Conservation (phyloP, 306 rosid genomes). For the Morella rubra region DNA sequence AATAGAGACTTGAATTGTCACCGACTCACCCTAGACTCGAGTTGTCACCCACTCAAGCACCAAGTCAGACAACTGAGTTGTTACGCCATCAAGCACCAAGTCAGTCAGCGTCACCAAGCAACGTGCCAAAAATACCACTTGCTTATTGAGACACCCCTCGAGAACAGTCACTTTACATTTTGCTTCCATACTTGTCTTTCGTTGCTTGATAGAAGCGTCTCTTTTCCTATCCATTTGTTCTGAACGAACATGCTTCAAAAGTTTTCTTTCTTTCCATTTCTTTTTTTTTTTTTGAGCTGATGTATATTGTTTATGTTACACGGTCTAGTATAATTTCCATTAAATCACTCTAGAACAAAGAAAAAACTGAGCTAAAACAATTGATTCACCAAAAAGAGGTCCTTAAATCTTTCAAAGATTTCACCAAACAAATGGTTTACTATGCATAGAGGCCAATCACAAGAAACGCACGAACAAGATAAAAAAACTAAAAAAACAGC, state of each 20-base stretch:
- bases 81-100: no score
- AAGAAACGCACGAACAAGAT: neutral
- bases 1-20: no score
- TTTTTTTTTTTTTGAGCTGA: neutral
- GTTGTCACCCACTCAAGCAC: no score
- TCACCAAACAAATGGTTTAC: conserved; percentile 47
- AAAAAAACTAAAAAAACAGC: neutral
- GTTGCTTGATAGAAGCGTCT: neutral
- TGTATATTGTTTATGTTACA: neutral
- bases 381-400: neutral
- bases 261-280: neutral
- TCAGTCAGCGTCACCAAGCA: no score
- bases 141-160: no score
- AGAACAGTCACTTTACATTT: neutral
- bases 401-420: conserved; percentile 29
- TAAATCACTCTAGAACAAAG: neutral
- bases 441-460: neutral
- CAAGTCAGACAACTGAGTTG: no score
- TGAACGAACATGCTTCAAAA: neutral
- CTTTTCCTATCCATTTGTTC: neutral
- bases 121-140: no score
- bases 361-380: neutral
- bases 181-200: neutral
- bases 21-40: no score
- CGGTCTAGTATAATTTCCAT: neutral